Evolutionary conservation across 169 alveolate genomes (phyloP).

Genomic region (Plasmodium vivax): DNA sequence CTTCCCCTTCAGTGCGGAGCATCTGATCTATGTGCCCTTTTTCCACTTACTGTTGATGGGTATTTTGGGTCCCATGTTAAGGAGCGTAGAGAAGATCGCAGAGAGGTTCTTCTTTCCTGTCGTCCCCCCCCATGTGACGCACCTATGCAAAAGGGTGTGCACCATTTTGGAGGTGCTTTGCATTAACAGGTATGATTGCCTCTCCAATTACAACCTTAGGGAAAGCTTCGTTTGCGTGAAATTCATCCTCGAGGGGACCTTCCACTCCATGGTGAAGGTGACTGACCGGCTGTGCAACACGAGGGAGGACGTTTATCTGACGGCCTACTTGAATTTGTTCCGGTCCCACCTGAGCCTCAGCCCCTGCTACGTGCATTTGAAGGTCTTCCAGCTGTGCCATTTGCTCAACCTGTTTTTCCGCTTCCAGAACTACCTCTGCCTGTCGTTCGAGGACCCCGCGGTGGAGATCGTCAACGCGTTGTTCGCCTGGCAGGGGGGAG

Average conservation of each 20-base stretch:
- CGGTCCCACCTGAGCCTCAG: constrained; percentile 3
- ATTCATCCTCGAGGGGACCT: constrained; percentile 37
- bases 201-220: constrained; percentile 4
- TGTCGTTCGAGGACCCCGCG: constrained; percentile 55
- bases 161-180: constrained; percentile 33
- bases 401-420: constrained; percentile 49
- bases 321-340: constrained; percentile 7
- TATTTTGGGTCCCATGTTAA: constrained; percentile 26
- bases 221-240: constrained; percentile 27
- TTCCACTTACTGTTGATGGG: constrained; percentile 52
- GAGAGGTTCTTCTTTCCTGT: constrained; percentile 19
- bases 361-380: constrained; percentile 27
- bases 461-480: constrained; percentile 32
- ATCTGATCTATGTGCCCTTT: constrained; percentile 42
- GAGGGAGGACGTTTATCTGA: constrained; percentile 32
- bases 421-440: constrained; percentile 35
- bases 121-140: constrained; percentile 1
- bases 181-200: constrained; percentile 32
- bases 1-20: constrained; percentile 6
- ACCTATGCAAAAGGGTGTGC: constrained; percentile 11
- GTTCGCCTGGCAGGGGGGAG: neutral
- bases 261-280: neutral
- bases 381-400: constrained; percentile 60
- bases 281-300: constrained; percentile 6
- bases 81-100: neutral